A percentile compares a stretch with the other conserved stretches of the same genome.
Conservation (phyloP, 73 alveolate species). For the Uronychia setigera region DNA sequence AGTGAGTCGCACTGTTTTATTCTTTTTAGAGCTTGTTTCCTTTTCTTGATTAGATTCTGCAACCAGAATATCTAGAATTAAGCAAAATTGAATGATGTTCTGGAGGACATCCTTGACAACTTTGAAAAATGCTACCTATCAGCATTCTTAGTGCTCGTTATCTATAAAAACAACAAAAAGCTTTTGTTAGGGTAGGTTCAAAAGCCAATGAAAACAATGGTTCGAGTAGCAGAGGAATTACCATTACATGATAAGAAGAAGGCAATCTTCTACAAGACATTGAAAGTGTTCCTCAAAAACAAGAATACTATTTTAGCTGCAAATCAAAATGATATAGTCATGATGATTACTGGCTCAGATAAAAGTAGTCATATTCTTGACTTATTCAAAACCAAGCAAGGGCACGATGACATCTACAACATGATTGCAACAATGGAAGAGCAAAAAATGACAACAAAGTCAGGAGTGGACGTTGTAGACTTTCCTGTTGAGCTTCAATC, state of each 20-base stretch:
- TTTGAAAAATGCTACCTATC: conserved; percentile 24
- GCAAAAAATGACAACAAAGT: neutral
- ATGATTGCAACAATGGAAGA: neutral
- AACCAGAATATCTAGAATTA: conserved; percentile 34
- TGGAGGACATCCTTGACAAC: conserved; percentile 45
- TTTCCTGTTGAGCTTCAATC: neutral
- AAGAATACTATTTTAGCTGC: conserved; percentile 23
- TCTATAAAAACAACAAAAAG: conserved; percentile 47
- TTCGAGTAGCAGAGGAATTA: conserved; percentile 24
- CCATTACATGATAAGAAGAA: conserved; percentile 13
- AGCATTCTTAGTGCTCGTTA: conserved; percentile 27
- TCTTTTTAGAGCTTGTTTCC: conserved; percentile 14
- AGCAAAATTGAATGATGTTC: conserved; percentile 12
- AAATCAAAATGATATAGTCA: conserved; percentile 47
- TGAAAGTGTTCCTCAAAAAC: conserved; percentile 34
- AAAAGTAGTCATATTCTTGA: conserved; percentile 19
- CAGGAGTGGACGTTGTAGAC: neutral
- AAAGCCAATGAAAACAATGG: conserved; percentile 19
- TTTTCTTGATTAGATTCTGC: conserved; percentile 52
- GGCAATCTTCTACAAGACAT: conserved; percentile 11
- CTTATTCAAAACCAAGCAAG: conserved; percentile 32
- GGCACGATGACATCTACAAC: conserved; percentile 17
- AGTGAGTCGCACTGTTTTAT: neutral
- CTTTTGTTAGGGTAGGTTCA: conserved; percentile 23
- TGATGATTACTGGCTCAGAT: conserved; percentile 15